Conservation (phyloP, 202 grass and related monocot species). For the Panicum hallii region DNA sequence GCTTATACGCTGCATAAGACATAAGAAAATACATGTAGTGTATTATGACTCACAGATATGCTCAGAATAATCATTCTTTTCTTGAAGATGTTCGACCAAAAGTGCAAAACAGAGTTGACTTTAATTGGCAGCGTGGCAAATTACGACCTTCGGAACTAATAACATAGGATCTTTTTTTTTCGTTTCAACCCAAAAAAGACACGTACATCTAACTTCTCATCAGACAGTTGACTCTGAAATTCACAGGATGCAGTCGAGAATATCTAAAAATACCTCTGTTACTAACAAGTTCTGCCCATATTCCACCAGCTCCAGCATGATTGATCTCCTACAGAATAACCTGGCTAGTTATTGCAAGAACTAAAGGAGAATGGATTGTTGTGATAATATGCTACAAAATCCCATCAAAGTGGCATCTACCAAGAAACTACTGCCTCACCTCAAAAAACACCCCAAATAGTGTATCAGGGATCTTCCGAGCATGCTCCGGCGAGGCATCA, state of each 20-base stretch:
- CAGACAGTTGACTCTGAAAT: neutral
- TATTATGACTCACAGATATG: neutral
- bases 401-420: neutral
- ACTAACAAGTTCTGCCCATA: conserved; percentile 85
- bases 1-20: neutral
- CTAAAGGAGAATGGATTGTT: neutral
- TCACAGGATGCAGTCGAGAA: conserved; percentile 2
- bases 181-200: neutral
- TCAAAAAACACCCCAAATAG: conserved; percentile 96
- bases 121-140: neutral
- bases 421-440: conserved; percentile 50
- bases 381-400: neutral
- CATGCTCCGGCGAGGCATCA: conserved; percentile 65
- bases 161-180: neutral
- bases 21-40: conserved; percentile 28
- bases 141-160: neutral
- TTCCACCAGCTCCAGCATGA: conserved; percentile 78
- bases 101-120: neutral
- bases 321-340: conserved; percentile 65
- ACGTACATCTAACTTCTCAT: neutral
- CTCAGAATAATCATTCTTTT: neutral
- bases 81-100: neutral
- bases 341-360: neutral
- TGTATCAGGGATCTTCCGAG: conserved; percentile 67
- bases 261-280: conserved; percentile 66